Conservation (phyloP, 1,284 basidiomycete genomes). For the Tylopilus orsonianus region DNA sequence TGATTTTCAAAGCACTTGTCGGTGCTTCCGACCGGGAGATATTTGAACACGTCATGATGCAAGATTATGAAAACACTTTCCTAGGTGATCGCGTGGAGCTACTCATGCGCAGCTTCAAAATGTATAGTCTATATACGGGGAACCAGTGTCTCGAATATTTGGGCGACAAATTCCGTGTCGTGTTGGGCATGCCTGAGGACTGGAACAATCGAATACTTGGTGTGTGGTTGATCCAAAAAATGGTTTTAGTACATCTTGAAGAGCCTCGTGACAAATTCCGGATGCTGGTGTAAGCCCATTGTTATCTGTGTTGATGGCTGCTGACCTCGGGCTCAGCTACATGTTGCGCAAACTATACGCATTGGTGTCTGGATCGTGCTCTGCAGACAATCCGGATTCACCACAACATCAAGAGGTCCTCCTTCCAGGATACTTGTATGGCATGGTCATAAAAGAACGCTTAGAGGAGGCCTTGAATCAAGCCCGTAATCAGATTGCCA, state of each 20-base stretch:
- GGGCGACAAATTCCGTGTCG: slow-evolving; percentile 97
- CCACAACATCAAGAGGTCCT: slow-evolving; percentile 98
- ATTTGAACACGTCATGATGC: slow-evolving; percentile 96
- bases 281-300: slow-evolving; percentile 74
- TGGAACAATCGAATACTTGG: slow-evolving; percentile 88
- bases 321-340: slow-evolving; percentile 51
- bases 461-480: slow-evolving; percentile 87
- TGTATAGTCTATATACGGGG: slow-evolving; percentile 87
- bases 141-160: slow-evolving; percentile 94
- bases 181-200: slow-evolving; percentile 91
- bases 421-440: slow-evolving; percentile 90
- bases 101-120: slow-evolving; percentile 96
- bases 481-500: slow-evolving; percentile 70
- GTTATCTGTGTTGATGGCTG: not conserved
- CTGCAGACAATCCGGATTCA: slow-evolving; percentile 97
- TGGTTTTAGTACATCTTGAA: slow-evolving; percentile 90
- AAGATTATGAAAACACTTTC: slow-evolving; percentile 97
- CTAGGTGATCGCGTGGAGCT: slow-evolving; percentile 97
- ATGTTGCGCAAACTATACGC: slow-evolving; percentile 98
- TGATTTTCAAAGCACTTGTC: slow-evolving; percentile 95
- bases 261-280: slow-evolving; percentile 94
- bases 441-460: slow-evolving; percentile 98
- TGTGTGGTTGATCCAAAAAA: slow-evolving; percentile 79
- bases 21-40: slow-evolving; percentile 96
- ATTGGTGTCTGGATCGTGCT: slow-evolving; percentile 88